Conservation (phyloP, 495 filamentous ascomycete species). For the Terfezia claveryi region DNA sequence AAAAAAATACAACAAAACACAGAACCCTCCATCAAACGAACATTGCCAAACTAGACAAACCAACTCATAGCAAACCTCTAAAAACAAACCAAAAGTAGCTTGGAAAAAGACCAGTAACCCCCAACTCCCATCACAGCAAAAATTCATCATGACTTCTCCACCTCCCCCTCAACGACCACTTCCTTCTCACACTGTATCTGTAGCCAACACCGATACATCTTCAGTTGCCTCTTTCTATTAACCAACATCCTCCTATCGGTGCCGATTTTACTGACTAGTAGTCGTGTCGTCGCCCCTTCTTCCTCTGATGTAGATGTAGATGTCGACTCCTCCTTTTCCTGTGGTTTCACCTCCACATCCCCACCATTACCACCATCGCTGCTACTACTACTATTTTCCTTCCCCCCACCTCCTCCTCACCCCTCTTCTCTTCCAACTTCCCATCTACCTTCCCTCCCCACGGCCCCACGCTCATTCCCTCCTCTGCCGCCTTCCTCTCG, state of each 20-base stretch:
- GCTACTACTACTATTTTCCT: background rate
- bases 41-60: no score
- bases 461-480: constrained; percentile 5
- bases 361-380: background rate
- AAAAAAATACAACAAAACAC: no score
- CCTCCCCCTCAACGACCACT: no score
- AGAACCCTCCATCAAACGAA: no score
- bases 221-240: constrained; percentile 68
- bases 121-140: no score
- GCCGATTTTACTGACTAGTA: constrained; percentile 46
- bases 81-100: no score
- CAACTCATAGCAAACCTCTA: no score
- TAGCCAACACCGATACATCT: constrained; percentile 98
- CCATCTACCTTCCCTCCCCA: background rate
- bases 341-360: background rate
- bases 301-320: constrained; percentile 9
- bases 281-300: constrained; percentile 26
- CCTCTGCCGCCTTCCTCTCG: constrained; percentile 12
- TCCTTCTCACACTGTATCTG: constrained; percentile 68
- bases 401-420: background rate
- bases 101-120: no score
- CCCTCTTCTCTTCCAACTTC: background rate
- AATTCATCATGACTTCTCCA: no score
- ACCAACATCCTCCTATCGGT: constrained; percentile 74
- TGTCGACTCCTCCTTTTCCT: constrained; percentile 3